phyloP scores from a whole-genome alignment of 2,329 filamentous ascomycete genomes.

The Colletotrichum plurivorum region DNA sequence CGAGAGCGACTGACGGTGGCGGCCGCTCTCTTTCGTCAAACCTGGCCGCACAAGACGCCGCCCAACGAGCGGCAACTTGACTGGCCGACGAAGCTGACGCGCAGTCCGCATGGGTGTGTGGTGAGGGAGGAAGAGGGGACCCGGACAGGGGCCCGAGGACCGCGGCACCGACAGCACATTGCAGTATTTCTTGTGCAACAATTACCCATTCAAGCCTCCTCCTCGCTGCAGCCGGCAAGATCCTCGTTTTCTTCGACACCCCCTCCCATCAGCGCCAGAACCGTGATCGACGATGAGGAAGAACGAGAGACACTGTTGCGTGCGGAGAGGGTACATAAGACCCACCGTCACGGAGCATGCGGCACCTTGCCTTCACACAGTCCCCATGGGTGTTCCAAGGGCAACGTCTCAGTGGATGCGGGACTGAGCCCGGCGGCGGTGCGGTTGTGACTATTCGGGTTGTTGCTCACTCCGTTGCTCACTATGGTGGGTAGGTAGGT shows the following conservation, averaged over 20 bases:
- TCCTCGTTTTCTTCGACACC: neutral
- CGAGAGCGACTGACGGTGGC: neutral
- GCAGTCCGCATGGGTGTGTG: constrained; percentile 11
- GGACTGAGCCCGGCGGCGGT: neutral
- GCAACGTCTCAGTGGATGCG: neutral
- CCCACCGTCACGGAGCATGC: neutral
- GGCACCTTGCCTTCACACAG: neutral
- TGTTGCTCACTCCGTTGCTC: neutral
- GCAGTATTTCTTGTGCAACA: neutral
- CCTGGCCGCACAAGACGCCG: neutral
- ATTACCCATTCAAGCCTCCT: constrained; percentile 1
- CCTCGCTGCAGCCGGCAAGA: neutral
- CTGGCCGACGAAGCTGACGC: constrained; percentile 22
- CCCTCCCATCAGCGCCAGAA: neutral
- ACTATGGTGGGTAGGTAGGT: neutral
- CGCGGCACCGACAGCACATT: neutral
- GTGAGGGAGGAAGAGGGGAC: constrained; percentile 12
- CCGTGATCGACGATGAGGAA: neutral
- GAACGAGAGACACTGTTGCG: neutral
- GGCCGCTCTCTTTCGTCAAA: constrained; percentile 1
- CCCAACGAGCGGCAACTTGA: constrained; percentile 1
- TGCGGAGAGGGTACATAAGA: neutral
- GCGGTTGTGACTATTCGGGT: neutral
- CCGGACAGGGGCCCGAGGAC: neutral
- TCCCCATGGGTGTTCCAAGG: neutral